A percentile compares a stretch with the other conserved stretches of the same genome.
Evolutionary conservation across 2,329 filamentous ascomycete genomes (phyloP).

Genomic region (Uncinocarpus reesii): DNA sequence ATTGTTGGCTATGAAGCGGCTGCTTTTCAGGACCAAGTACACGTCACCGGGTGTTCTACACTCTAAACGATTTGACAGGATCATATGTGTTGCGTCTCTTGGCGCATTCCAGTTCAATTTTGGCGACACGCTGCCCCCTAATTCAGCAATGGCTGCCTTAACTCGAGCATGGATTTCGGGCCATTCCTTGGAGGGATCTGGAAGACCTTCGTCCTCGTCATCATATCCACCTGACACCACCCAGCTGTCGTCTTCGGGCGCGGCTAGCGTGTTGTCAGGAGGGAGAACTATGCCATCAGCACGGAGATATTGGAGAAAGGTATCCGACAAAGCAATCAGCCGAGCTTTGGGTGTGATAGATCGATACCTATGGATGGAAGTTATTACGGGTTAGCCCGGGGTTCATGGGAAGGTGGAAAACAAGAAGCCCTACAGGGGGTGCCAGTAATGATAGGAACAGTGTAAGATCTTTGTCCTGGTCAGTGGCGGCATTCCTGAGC

Average conservation of each 20-base stretch:
- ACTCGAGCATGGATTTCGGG: conserved; percentile 66
- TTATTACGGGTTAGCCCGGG: not conserved
- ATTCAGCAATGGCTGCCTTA: conserved; percentile 62
- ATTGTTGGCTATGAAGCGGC: conserved; percentile 89
- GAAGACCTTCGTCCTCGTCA: conserved; percentile 48
- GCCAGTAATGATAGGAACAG: conserved; percentile 91
- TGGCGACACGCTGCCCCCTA: conserved; percentile 77
- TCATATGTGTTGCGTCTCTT: conserved; percentile 91
- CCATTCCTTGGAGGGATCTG: conserved; percentile 48
- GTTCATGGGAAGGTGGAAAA: not conserved
- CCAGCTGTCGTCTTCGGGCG: conserved; percentile 42
- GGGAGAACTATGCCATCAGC: conserved; percentile 85
- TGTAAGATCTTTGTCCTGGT: conserved; percentile 80
- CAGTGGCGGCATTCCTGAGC: conserved; percentile 59
- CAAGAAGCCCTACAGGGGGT: conserved; percentile 51
- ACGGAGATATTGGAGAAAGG: conserved; percentile 76
- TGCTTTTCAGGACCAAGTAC: conserved; percentile 87
- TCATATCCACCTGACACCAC: conserved; percentile 55
- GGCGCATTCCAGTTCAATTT: conserved; percentile 97
- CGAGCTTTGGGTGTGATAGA: conserved; percentile 73
- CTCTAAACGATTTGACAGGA: conserved; percentile 78
- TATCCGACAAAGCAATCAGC: conserved; percentile 62
- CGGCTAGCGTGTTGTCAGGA: conserved; percentile 32
- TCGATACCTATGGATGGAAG: conserved; percentile 53
- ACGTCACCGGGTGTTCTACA: conserved; percentile 83